Evolutionary conservation across 768 basidiomycete species (phyloP), one percentile per base, ranked within the genome.

Genomic region (Kwoniella sp.): DNA sequence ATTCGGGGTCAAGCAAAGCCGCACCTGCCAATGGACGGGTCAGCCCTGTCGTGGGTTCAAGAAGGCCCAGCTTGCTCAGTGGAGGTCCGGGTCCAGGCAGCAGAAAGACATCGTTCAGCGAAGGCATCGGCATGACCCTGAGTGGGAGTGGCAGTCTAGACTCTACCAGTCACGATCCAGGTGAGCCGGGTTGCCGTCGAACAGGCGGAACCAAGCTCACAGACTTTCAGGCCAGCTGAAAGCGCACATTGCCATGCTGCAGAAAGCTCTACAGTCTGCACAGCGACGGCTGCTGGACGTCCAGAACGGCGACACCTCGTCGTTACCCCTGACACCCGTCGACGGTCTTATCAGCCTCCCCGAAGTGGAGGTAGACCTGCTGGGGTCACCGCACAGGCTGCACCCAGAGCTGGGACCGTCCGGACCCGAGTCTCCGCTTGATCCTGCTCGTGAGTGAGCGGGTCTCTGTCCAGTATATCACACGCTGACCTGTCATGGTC

Each of bases 251-350:
- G 45, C 49, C 7, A 19, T 36, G 2, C 44, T 60, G 10, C 53
- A 59, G 46, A 22, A 50, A 8, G 44, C 59, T 1, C 49, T 67
- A 11, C 53, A 49, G 31, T 56, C 49, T 17, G 46, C 65, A 3
- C 55, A 60, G 36, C 58, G 55, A 17, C 33, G 53, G 5, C 44
- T 60, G 10, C 37, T 51, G 1, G 59, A 60, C 9, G 42, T 57
- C 1, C 32, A 47, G 17, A 32, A 45, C 10, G 36, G 53, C 25
- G 34, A 49, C 19, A 38, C 46, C 15, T 48, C 53, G 11, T 46
- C 55, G 9, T 26, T 55, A 31, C 57, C 57, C 4, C 26, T 48
- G 11, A 58, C 57, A 19, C 57, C 57, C 1, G n/a, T 58, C 26
- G 31, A 58, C 19, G 57, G 57, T 5, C 14, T 46, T 8, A 9